phyloP scores from a whole-genome alignment of 352 stramenopile species.

The Globisporangium nunn region DNA sequence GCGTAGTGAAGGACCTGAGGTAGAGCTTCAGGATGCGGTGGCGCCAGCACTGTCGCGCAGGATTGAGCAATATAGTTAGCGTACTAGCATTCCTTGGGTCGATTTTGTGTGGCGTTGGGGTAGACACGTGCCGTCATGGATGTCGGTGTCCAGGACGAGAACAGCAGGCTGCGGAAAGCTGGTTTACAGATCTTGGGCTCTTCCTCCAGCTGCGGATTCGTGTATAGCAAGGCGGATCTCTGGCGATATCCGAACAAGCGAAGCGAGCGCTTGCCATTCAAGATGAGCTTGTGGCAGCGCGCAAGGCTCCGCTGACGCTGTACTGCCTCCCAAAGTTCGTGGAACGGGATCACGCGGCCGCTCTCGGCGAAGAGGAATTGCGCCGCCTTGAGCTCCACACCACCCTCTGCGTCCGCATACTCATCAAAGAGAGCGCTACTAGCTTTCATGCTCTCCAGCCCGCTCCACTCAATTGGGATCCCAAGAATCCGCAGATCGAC shows the following conservation, averaged over 20 bases:
- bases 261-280: slow-evolving; percentile 39
- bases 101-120: too few relatives aligned
- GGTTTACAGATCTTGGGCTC: slow-evolving; percentile 40
- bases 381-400: slow-evolving; percentile 23
- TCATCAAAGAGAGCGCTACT: slow-evolving; percentile 33
- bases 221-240: slow-evolving; percentile 31
- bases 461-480: slow-evolving; percentile 37
- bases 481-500: slow-evolving; percentile 32
- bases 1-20: slow-evolving; percentile 25
- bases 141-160: slow-evolving; percentile 37
- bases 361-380: slow-evolving; percentile 53
- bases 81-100: too few relatives aligned
- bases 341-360: slow-evolving; percentile 19
- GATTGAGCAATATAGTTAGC: neutral
- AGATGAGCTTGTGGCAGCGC: slow-evolving; percentile 35
- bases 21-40: slow-evolving; percentile 23
- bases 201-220: slow-evolving; percentile 23
- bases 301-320: slow-evolving; percentile 27
- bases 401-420: slow-evolving; percentile 34
- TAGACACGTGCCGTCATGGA: slow-evolving; percentile 24
- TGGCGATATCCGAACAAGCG: slow-evolving; percentile 65
- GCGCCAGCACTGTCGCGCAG: slow-evolving; percentile 32
- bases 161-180: slow-evolving; percentile 33
- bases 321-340: slow-evolving; percentile 33
- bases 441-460: slow-evolving; percentile 13